A percentile compares a stretch with the other conserved stretches of the same genome.
Evolutionary conservation across 2,329 filamentous ascomycete genomes (phyloP).

Genomic region (Beauveria sp.): DNA sequence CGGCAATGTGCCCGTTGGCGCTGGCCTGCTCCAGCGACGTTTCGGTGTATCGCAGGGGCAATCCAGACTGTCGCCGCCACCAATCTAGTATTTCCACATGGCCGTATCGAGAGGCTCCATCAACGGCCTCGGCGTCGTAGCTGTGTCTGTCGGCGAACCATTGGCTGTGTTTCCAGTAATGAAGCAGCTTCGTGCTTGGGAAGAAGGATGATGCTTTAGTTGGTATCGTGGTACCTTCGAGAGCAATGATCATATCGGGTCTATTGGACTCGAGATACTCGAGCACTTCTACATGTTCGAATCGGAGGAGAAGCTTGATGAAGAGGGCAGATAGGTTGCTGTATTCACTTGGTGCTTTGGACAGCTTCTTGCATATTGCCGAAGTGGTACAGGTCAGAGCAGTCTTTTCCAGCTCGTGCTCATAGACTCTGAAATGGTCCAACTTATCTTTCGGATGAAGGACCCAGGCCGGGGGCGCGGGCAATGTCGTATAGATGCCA

Average conservation of each 20-base stretch:
- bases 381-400: conserved; percentile 65
- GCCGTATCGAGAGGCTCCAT: conserved; percentile 78
- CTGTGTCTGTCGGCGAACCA: conserved; percentile 74
- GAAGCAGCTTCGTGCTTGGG: conserved; percentile 73
- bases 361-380: conserved; percentile 67
- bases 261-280: conserved; percentile 56
- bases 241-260: conserved; percentile 73
- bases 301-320: conserved; percentile 86
- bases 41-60: conserved; percentile 80
- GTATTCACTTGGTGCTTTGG: conserved; percentile 62
- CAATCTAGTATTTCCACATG: conserved; percentile 82
- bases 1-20: conserved; percentile 72
- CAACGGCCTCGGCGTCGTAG: conserved; percentile 76
- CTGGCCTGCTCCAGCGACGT: conserved; percentile 82
- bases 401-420: conserved; percentile 76
- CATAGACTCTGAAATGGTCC: conserved; percentile 62
- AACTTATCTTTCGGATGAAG: conserved; percentile 49
- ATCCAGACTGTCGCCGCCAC: conserved; percentile 75
- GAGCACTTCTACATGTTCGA: conserved; percentile 73
- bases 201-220: conserved; percentile 86
- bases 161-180: conserved; percentile 83
- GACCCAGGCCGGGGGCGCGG: conserved; percentile 71
- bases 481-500: conserved; percentile 32
- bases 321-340: conserved; percentile 68
- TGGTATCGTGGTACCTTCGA: conserved; percentile 76